Conservation (phyloP, 495 filamentous ascomycete species). For the Annulohypoxylon stygium region DNA sequence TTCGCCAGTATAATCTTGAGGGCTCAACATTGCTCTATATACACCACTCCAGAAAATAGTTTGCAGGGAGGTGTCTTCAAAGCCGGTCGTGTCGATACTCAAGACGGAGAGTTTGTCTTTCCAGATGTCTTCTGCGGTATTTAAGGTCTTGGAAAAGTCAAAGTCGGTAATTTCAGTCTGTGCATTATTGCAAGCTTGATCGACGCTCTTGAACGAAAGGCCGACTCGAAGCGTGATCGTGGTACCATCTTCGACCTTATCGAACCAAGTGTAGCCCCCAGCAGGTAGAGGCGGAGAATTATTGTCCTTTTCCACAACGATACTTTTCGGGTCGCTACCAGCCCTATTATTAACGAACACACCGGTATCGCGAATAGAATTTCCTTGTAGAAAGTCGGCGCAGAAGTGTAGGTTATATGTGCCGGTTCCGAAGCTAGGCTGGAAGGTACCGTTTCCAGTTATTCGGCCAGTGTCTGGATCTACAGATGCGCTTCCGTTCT, state of each 20-base stretch:
- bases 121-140: conserved; percentile 67
- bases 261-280: conserved; percentile 70
- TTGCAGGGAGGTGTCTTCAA: conserved; percentile 63
- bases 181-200: conserved; percentile 71
- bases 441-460: conserved; percentile 70
- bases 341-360: conserved; percentile 69
- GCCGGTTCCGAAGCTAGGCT: conserved; percentile 75
- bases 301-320: conserved; percentile 65
- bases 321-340: conserved; percentile 60
- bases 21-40: conserved; percentile 74
- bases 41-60: conserved; percentile 74
- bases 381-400: conserved; percentile 71
- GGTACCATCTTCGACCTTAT: conserved; percentile 57
- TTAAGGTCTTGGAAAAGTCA: conserved; percentile 67
- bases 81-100: conserved; percentile 58
- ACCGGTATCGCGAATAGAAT: conserved; percentile 68
- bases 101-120: conserved; percentile 69
- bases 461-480: conserved; percentile 67
- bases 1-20: conserved; percentile 80
- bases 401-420: conserved; percentile 71
- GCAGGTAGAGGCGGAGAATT: conserved; percentile 70
- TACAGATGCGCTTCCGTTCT: conserved; percentile 67
- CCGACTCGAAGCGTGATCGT: conserved; percentile 69
- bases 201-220: conserved; percentile 72
- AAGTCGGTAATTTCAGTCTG: conserved; percentile 71